A percentile compares a stretch with the other conserved stretches of the same genome.
Conservation (phyloP, 129 eudicot genomes). For the Arctium minus region DNA sequence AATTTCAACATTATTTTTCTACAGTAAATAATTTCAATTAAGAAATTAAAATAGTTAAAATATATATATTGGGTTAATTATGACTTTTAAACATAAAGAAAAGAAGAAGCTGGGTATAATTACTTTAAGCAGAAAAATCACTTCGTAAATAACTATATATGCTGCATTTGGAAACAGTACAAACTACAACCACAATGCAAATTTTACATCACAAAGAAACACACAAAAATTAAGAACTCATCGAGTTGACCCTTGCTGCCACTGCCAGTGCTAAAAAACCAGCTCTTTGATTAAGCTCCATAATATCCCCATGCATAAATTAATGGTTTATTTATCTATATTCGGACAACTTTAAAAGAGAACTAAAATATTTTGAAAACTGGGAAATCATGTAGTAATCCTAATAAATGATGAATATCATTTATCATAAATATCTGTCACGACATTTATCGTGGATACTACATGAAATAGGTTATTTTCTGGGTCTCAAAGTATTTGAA, state of each 20-base stretch:
- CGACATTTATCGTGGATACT: background rate
- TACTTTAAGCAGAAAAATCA: background rate
- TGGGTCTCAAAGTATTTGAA: too few species aligned
- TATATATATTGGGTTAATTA: too few species aligned
- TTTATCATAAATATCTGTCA: too few species aligned
- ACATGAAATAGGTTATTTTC: background rate
- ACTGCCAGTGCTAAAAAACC: background rate
- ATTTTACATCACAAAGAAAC: background rate
- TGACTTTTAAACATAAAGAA: too few species aligned
- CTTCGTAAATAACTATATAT: background rate
- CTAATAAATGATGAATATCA: too few species aligned
- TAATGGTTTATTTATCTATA: background rate
- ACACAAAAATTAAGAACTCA: background rate
- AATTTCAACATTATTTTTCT: too few species aligned
- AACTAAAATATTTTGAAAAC: too few species aligned
- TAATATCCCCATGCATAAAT: conserved; percentile 4
- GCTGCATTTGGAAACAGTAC: background rate
- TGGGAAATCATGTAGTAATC: background rate
- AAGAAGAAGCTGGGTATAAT: too few species aligned
- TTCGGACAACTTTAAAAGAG: too few species aligned
- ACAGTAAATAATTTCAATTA: too few species aligned
- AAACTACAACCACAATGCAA: background rate
- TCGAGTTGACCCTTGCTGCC: background rate
- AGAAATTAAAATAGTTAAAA: too few species aligned
- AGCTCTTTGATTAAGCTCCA: background rate